A percentile compares a stretch with the other conserved stretches of the same genome.
phyloP scores from a whole-genome alignment of 1,139 yeast genomes.

The Pneumocystis sp. region DNA sequence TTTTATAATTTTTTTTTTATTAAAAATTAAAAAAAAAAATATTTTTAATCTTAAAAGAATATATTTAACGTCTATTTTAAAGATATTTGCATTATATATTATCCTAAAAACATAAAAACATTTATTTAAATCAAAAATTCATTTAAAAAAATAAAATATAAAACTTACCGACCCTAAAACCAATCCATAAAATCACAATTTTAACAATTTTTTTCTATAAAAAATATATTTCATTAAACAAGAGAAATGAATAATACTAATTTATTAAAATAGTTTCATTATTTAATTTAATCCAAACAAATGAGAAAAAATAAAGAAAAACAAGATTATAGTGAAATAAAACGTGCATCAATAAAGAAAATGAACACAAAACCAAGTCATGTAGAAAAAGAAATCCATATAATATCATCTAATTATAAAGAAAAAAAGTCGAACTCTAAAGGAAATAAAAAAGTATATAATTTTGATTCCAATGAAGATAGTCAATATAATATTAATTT shows the following conservation, averaged over 20 bases:
- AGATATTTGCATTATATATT: too few species aligned
- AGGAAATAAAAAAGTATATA: not conserved
- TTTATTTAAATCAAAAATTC: too few species aligned
- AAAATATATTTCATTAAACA: not conserved
- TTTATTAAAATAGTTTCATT: not conserved
- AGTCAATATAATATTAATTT: not conserved
- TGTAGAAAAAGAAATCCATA: not conserved
- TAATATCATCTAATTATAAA: not conserved
- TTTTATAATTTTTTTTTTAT: not conserved
- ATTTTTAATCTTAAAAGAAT: not conserved
- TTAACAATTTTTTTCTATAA: not conserved
- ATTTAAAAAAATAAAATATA: too few species aligned
- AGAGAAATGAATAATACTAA: not conserved
- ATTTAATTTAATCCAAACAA: not conserved
- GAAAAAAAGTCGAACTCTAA: not conserved
- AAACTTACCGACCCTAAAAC: too few species aligned
- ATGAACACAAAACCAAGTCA: not conserved
- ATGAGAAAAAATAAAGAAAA: not conserved
- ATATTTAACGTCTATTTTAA: not conserved
- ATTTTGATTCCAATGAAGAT: not conserved
- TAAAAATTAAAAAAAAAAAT: not conserved
- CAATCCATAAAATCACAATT: not conserved
- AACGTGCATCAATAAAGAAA: not conserved
- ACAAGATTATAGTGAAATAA: not conserved
- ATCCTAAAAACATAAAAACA: too few species aligned